Percentiles rank a stretch among this genome's conserved stretches.
Evolutionary conservation across 495 filamentous ascomycete genomes (phyloP).

Genomic region (Umbilicaria muhlenbergii): DNA sequence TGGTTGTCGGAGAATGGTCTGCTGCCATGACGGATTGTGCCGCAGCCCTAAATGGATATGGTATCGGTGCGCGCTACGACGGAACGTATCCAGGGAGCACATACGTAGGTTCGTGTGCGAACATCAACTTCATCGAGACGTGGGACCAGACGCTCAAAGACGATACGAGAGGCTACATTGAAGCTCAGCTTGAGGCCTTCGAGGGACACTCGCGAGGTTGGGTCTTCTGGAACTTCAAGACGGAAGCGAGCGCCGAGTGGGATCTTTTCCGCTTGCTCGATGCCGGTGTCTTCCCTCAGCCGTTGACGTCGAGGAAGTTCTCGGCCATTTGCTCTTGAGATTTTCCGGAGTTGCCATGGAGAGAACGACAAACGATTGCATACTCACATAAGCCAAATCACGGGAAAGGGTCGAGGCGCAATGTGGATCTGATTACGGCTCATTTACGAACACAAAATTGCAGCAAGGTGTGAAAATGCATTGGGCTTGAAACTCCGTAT

Average conservation of each 20-base stretch:
- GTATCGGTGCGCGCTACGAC: slow-evolving; percentile 55
- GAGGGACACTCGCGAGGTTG: slow-evolving; percentile 27
- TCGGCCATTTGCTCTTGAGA: slow-evolving; percentile 11
- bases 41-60: slow-evolving; percentile 52
- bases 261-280: slow-evolving; percentile 27
- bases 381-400: too few relatives aligned
- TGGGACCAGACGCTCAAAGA: slow-evolving; percentile 21
- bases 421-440: too few relatives aligned
- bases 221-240: slow-evolving; percentile 38
- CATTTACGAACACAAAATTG: too few relatives aligned
- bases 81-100: slow-evolving; percentile 32
- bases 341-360: neutral
- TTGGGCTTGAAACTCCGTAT: too few relatives aligned
- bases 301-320: slow-evolving; percentile 17
- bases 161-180: slow-evolving; percentile 24
- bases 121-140: slow-evolving; percentile 19
- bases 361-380: too few relatives aligned
- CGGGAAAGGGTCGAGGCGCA: too few relatives aligned
- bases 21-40: slow-evolving; percentile 62
- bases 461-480: too few relatives aligned
- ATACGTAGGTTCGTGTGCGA: slow-evolving; percentile 22
- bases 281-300: slow-evolving; percentile 30
- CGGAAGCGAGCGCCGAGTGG: slow-evolving; percentile 31
- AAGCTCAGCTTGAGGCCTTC: slow-evolving; percentile 29
- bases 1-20: slow-evolving; percentile 38